Base-by-base conservation (phyloP, 2,329 filamentous ascomycete genomes). In the Colletotrichum filicis region DNA sequence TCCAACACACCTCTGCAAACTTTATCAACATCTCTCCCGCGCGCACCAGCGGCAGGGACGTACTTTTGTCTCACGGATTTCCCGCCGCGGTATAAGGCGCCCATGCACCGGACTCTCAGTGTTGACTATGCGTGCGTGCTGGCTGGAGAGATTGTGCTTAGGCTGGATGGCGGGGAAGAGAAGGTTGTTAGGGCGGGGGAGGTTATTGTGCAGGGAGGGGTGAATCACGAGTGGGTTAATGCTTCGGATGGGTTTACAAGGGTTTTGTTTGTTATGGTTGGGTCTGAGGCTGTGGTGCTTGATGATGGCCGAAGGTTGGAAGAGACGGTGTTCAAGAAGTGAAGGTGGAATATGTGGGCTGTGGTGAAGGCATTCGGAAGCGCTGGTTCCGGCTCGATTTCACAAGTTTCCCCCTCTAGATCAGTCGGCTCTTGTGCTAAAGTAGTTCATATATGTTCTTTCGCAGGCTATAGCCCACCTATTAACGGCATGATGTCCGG, bases 281-380 rank as follows among this genome's bases (percentile, higher is more conserved):
- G 42, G 42, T 7, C 42, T 49, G 42, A 49, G 42, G 3, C 42
- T 19, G 42, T 49, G 19, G 42, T 49, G 0, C 19, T 49, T 49
- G 42, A 49, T 49, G 42, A n/a, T 49, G 42, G 42, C 1, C 42
- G 19, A 11, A 1, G 42, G 3, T n/a, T 49, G 0, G 42, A 49
- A 0, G 42, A 49, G 8, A 49, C 42, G 0, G 16, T 49, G 0
- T 49, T 49, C 1, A 49, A 49, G 16, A 46, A 46, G 1, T 46
- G 16, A 19, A 7, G 16, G 2, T 0, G 5, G 37, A 0, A 0
- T 42, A 5, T 42, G 37, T 1, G 32, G 32, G 1, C 9, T 35
- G 32, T 35, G 11, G 32, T 35, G 32, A 12, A 1, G 9, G 9
- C 1, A 35, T 0, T 9, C 32, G 32, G 28, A 28, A 28, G 28